Evolutionary conservation across 495 filamentous ascomycete genomes (phyloP), one percentile per base, ranked within the genome.

Genomic region (Jackrogersella minutella): DNA sequence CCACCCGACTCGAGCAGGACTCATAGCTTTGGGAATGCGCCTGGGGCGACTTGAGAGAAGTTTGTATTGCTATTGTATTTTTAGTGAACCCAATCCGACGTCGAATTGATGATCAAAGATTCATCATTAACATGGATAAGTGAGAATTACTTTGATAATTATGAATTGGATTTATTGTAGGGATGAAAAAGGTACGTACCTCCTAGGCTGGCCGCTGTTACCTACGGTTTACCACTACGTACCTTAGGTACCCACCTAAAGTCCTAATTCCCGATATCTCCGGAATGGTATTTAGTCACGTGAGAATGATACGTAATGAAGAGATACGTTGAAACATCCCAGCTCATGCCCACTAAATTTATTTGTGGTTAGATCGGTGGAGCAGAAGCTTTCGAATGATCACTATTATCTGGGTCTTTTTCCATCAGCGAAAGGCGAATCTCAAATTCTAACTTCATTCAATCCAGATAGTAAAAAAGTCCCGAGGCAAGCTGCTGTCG

Each of bases 381-480:
- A 11, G 39, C 41, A 50, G 63, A 44, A 43, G 31, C 57, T 68
- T 68, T 68, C 52, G 40, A 54, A 46, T 54, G 46, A 62, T 58
- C 58, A 68, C 53, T 46, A 28, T 47, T 21, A 34, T 21, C 51
- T 37, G 19, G 26, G 39, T 57, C 51, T 58, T 19, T 19, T 68
- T 68, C 46, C 41, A 49, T 64, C 66, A 60, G 59, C 60, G 49
- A 53, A 34, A 63, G 54, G 54, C 40, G 34, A 62, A 44, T 41
- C 36, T 47, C 39, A 30, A 47, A 54, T 68, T 40, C 44, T 47
- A 57, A 62, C 43, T 17, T 19, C 36, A 17, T 44, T 26, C 64
- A n/a, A 56, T 14, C 28, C 10, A 24, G 11, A n/a, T n/a, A 57
- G 19, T 28, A 9, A 6, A 14, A 51, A 39, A 51, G 17, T 43